Conservation (phyloP, 176 grass and related monocot genomes). For the Avena insularis region DNA sequence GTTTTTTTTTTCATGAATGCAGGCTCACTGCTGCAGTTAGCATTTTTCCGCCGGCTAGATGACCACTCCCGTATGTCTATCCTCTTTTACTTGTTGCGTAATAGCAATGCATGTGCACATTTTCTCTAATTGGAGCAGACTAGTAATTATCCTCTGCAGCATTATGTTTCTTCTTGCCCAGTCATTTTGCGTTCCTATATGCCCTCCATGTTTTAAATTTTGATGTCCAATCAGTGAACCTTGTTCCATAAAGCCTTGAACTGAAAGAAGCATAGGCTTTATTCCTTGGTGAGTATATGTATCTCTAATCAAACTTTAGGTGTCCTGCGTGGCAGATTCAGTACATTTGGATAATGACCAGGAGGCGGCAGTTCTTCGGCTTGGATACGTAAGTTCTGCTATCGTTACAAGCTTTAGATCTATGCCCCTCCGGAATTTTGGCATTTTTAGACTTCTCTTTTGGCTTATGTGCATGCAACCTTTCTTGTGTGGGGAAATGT, state of each 20-base stretch:
- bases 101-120: neutral
- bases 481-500: neutral
- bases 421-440: neutral
- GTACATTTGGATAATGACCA: constrained; percentile 50
- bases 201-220: neutral
- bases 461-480: neutral
- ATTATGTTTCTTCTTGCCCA: neutral
- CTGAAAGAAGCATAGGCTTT: neutral
- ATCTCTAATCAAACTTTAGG: constrained; percentile 7
- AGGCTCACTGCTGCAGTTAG: constrained; percentile 68
- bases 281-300: neutral
- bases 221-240: neutral
- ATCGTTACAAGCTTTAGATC: neutral
- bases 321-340: constrained; percentile 37
- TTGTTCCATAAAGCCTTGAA: neutral
- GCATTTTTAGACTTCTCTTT: neutral
- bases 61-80: constrained; percentile 46
- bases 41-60: constrained; percentile 50
- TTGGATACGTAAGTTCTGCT: constrained; percentile 54
- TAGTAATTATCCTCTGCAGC: neutral
- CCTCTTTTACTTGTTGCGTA: constrained; percentile 4
- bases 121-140: neutral
- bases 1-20: constrained; percentile 32
- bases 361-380: constrained; percentile 56
- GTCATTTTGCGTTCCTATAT: constrained; percentile 11